Base-by-base conservation (phyloP, 148 eudicot genomes). In the Chenopodium album region DNA sequence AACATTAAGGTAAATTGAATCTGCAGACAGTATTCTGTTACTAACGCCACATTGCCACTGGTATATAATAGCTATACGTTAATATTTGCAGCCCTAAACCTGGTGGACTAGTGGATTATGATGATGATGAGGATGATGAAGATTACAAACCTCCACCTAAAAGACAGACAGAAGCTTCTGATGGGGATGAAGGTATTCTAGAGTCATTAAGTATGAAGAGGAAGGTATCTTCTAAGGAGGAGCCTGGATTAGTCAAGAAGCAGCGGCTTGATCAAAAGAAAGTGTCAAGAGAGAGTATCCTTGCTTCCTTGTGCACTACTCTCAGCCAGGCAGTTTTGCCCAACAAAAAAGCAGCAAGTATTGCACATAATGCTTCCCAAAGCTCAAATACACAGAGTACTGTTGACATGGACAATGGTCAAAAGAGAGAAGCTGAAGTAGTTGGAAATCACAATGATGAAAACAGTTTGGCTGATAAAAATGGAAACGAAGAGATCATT, bases 81-180 rank as follows among this genome's bases (percentile, higher is more conserved):
- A 4, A 69, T 56, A 17, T 79, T 75, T 77, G 48, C 86, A 85
- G 93, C 86, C 77, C 91, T 70, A 94, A 85, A 81, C 81, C 93
- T 79, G 91, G 93, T 83, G 93, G 93, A 59, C 90, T 97, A 56
- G 99, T 97, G 89, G 98, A 97, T 82, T 94, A 94, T 81, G 98
- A 89, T 34, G 98, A 94, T 76, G 99, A 96, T 64, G 99, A 96
- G 82, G 98, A 95, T 65, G 99, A 96, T 83, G 95, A 92, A 82
- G 94, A 91, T 77, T 94, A 91, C 90, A 90, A 87, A 85, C 97
- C 99, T 63, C 99, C 98, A 60, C 99, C 95, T 37, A 87, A 83
- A 80, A 92, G 87, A 75, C 91, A 84, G 69, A 78, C 92, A 17
- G 94, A 89, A 66, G 64, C 73, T 63, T 85, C 91, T 79, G 94